Conservation (phyloP, 305 asterid genomes). For the Fraxinus velutina region DNA sequence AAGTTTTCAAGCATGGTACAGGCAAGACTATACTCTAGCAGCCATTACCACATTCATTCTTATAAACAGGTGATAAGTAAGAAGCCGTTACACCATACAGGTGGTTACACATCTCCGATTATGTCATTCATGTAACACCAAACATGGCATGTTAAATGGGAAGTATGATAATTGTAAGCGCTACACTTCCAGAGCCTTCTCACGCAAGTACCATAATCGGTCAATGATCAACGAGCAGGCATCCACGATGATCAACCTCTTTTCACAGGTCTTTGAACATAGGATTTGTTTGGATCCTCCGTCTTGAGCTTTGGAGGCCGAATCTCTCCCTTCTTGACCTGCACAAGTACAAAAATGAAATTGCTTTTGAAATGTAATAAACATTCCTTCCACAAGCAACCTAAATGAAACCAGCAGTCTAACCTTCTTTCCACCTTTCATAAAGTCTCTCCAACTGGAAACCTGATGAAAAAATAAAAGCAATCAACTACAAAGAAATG, state of each 20-base stretch:
- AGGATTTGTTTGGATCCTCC: conserved; percentile 96
- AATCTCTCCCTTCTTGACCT: conserved; percentile 92
- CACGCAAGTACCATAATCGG: conserved; percentile 11
- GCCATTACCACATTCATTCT: neutral
- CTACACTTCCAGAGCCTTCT: conserved; percentile 19
- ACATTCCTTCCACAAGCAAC: neutral
- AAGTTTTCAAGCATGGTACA: neutral
- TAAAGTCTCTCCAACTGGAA: conserved; percentile 97
- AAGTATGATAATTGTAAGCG: conserved; percentile 9
- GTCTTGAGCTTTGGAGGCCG: conserved; percentile 98
- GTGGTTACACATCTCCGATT: neutral
- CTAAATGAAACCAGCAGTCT: conserved; percentile 4
- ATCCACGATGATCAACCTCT: conserved; percentile 39
- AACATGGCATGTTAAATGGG: conserved; percentile 1
- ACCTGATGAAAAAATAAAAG: conserved; percentile 49
- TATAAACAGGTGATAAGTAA: neutral
- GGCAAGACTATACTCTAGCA: neutral
- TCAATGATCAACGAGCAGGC: neutral
- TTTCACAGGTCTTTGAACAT: conserved; percentile 92
- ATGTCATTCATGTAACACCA: neutral
- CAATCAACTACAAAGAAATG: neutral
- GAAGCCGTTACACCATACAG: neutral
- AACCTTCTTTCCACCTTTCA: conserved; percentile 97
- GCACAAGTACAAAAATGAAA: neutral
- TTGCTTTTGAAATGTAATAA: neutral